Base-by-base conservation (phyloP, 257 asterid species). In the Capsicum pubescens region DNA sequence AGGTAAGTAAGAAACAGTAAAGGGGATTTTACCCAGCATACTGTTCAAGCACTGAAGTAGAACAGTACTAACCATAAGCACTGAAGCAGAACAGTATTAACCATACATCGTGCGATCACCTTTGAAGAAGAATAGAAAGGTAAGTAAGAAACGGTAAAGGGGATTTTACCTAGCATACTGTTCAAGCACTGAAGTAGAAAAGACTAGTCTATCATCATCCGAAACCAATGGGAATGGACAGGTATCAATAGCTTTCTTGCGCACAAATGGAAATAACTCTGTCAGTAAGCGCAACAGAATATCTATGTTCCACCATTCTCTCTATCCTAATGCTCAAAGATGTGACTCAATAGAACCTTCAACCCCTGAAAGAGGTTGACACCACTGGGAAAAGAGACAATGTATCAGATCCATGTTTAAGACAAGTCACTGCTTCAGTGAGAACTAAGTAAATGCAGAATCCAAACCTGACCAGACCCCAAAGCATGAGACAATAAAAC, bases 291-390 rank as follows among this genome's bases (percentile, higher is more conserved):
- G 93, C 94, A 97, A 82, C 55, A 95, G 87, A 83, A 95, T 98
- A 86, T 97, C 99, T 89, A 91, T 83, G 69, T 90, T 93, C 99
- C 99, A 95, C 81, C 97, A 97, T 87, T 97, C 99, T 89, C 98
- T 89, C 90, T 95, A 98, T 86, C 98, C 99, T 86, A 97, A 91
- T 80, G 90, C 97, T 87, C 91, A 98, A 26, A 26, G 32, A 26
- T 26, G 32, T 26, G 32, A 26, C 32, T 26, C 32, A 26, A 26
- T 26, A 26, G 99, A 97, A 89, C 95, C 95, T 90, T 97, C 99
- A 85, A 97, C 98, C 81, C 99, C 99, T 58, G 99, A 95, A 88
- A 97, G 96, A 82, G 99, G 97, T 39, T 95, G 97, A 84, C 98
- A 93, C 6, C 89, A 94, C 98, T 97, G 98, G 83, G 14, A 76